phyloP scores from a whole-genome alignment of 2,329 filamentous ascomycete species.

The Alternaria sp. region DNA sequence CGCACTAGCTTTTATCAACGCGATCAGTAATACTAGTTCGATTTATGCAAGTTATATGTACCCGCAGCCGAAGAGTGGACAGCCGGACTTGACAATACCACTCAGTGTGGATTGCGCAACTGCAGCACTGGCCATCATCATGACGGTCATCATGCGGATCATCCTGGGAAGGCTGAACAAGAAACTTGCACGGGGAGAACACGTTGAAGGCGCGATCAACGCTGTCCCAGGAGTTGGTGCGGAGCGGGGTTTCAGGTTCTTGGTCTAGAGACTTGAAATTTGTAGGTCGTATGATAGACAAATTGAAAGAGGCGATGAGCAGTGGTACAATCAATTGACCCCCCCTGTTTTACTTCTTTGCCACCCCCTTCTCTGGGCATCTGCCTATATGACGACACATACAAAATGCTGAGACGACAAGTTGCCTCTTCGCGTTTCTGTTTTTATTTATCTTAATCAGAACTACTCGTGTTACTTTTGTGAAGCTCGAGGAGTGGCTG shows the following conservation, averaged over 20 bases:
- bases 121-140: conserved; percentile 68
- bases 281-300: background rate
- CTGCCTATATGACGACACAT: background rate
- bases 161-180: conserved; percentile 72
- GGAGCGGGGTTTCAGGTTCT: conserved; percentile 71
- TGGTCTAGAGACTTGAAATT: conserved; percentile 55
- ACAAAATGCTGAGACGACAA: background rate
- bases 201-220: conserved; percentile 62
- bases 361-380: conserved; percentile 5
- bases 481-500: conserved; percentile 5
- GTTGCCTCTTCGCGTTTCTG: background rate
- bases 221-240: conserved; percentile 63
- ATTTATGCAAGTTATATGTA: conserved; percentile 79
- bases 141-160: conserved; percentile 68
- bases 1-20: conserved; percentile 79
- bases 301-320: conserved; percentile 2
- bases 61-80: conserved; percentile 53
- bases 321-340: conserved; percentile 3
- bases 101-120: conserved; percentile 75
- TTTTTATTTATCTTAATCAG: background rate
- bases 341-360: conserved; percentile 11
- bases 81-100: conserved; percentile 59
- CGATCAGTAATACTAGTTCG: conserved; percentile 71
- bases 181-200: conserved; percentile 71
- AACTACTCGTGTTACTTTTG: background rate